A percentile compares a stretch with the other conserved stretches of the same genome.
phyloP scores from a whole-genome alignment of 1,284 basidiomycete species.

The Wolfiporia cocos region DNA sequence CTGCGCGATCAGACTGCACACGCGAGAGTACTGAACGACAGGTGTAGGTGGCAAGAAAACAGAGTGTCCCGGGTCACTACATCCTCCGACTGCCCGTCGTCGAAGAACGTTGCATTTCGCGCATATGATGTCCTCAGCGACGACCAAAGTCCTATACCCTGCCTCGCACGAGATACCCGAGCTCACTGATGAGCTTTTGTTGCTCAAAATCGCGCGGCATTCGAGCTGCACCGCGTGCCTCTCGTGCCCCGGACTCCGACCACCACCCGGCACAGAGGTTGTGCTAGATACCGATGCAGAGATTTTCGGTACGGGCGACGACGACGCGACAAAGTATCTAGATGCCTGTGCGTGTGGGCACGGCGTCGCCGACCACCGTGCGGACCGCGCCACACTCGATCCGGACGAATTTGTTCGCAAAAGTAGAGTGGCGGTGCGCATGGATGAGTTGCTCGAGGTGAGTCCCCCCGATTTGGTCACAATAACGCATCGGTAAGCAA shows the following conservation, averaged over 20 bases:
- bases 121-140: too few relatives aligned
- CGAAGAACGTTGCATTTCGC: too few relatives aligned
- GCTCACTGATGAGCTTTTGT: conserved; percentile 42
- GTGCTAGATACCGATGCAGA: conserved; percentile 40
- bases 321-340: conserved; percentile 44
- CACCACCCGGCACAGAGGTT: conserved; percentile 50
- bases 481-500: conserved; percentile 1
- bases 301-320: conserved; percentile 39
- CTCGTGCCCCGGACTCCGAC: conserved; percentile 62
- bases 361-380: conserved; percentile 60
- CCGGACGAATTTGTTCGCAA: conserved; percentile 62
- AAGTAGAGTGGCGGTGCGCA: conserved; percentile 71
- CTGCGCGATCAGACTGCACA: too few relatives aligned
- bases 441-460: conserved; percentile 86
- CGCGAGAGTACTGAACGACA: too few relatives aligned
- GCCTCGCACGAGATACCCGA: conserved; percentile 40
- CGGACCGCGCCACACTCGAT: conserved; percentile 51
- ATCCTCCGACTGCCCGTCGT: too few relatives aligned
- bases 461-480: conserved; percentile 15
- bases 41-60: too few relatives aligned
- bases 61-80: too few relatives aligned
- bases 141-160: conserved; percentile 63
- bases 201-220: conserved; percentile 73
- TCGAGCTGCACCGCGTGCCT: conserved; percentile 57
- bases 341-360: conserved; percentile 74